Percentiles rank a stretch among this genome's conserved stretches.
These are phyloP conservation scores for Xylariales sp. DNA, from an alignment of 2,329 filamentous ascomycete genomes.

Conservation along the genomic window DNA sequence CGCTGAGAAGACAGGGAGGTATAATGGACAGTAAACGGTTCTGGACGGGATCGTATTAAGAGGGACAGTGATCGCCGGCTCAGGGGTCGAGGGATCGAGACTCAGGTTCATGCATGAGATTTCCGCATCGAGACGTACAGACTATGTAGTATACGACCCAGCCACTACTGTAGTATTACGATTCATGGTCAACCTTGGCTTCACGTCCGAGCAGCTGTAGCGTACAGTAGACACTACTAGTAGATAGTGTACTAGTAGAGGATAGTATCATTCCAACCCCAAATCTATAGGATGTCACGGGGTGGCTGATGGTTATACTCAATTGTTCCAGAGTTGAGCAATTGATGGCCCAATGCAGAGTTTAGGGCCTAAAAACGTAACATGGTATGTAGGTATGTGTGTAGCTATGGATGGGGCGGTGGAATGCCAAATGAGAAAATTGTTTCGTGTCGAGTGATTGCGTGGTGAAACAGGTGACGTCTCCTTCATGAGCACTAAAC, in stretches of 20 bases:
- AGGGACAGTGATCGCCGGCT: constrained; percentile 27
- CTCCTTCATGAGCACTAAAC: constrained; percentile 15
- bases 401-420: background rate
- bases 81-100: constrained; percentile 30
- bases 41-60: constrained; percentile 35
- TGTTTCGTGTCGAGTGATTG: constrained; percentile 24
- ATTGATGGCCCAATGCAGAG: too few species aligned
- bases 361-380: too few species aligned
- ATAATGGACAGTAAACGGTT: background rate
- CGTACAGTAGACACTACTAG: too few species aligned
- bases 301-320: background rate
- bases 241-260: background rate
- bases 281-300: background rate
- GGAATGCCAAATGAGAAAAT: constrained; percentile 20
- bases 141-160: background rate
- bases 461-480: constrained; percentile 34
- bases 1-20: background rate
- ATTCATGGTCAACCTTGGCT: constrained; percentile 33
- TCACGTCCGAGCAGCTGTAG: constrained; percentile 11
- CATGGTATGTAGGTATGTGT: too few species aligned
- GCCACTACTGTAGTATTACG: background rate
- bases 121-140: constrained; percentile 5
- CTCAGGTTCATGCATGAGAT: constrained; percentile 35
- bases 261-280: constrained; percentile 8
- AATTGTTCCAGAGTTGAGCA: background rate